These are phyloP conservation scores for Plasmodium yoelii DNA, from an alignment of 169 alveolate genomes.

Conservation along the genomic window DNA sequence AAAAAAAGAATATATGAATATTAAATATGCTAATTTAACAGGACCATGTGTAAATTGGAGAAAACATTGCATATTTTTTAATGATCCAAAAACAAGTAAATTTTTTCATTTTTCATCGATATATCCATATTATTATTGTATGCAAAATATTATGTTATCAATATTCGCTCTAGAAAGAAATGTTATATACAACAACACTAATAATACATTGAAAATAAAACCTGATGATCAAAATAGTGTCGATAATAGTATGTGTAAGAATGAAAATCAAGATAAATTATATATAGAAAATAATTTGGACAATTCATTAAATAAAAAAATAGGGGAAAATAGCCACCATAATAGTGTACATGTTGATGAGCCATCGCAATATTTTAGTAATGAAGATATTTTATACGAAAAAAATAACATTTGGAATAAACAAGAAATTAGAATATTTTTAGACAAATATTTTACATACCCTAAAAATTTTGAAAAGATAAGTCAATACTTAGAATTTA, in stretches of 20 bases:
- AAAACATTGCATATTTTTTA: conserved; percentile 77
- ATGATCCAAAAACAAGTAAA: conserved; percentile 20
- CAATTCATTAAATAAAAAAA: not conserved
- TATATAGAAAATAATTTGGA: not conserved
- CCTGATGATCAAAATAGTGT: not conserved
- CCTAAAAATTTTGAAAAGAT: conserved; percentile 91
- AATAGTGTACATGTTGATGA: conserved; percentile 49
- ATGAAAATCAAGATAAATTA: not conserved
- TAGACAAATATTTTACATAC: conserved; percentile 89
- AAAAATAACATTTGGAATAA: conserved; percentile 87
- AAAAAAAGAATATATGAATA: conserved; percentile 83
- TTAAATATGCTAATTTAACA: conserved; percentile 80
- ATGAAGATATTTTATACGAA: conserved; percentile 74
- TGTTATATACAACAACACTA: conserved; percentile 36
- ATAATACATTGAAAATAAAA: conserved; percentile 6
- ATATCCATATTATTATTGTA: conserved; percentile 39
- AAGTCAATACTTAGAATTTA: conserved; percentile 89
- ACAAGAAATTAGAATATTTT: conserved; percentile 85
- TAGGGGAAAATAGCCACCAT: not conserved
- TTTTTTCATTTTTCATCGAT: conserved; percentile 16
- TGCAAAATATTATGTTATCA: conserved; percentile 39
- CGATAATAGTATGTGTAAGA: not conserved
- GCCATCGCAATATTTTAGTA: conserved; percentile 44
- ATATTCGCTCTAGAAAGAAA: conserved; percentile 53
- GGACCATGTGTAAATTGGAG: conserved; percentile 85